phyloP scores from a whole-genome alignment of 148 eudicot genomes.

The Rhododendron williamsianum region DNA sequence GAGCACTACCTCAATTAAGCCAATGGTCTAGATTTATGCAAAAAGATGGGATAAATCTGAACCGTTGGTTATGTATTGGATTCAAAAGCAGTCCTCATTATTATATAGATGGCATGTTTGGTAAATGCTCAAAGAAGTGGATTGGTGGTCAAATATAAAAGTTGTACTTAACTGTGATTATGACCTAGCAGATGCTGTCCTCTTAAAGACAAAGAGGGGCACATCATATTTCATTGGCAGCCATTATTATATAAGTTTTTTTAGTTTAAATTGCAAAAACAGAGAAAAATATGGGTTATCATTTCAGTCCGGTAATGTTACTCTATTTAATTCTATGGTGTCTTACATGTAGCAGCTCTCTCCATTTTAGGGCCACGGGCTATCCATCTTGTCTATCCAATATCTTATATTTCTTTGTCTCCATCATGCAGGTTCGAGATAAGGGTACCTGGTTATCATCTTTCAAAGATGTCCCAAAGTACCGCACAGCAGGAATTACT shows the following conservation, averaged over 20 bases:
- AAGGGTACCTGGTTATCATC: constrained; percentile 81
- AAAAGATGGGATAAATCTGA: no score
- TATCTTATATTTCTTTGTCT: constrained; percentile 8
- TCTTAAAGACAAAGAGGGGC: not conserved
- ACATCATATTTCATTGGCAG: not conserved
- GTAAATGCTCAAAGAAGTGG: not conserved
- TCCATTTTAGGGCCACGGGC: not conserved
- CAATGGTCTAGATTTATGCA: no score
- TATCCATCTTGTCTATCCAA: not conserved
- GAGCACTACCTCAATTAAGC: no score
- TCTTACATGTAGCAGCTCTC: not conserved
- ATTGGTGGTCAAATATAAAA: not conserved
- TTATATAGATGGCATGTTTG: no score
- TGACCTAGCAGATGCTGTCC: not conserved
- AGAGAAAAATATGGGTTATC: not conserved
- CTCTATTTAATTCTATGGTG: not conserved
- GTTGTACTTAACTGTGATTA: not conserved
- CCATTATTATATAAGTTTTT: not conserved
- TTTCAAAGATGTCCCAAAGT: constrained; percentile 56
- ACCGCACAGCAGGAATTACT: constrained; percentile 47
- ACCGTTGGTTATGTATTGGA: no score
- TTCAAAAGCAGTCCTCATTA: no score
- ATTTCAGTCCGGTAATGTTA: not conserved
- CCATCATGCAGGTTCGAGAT: constrained; percentile 71
- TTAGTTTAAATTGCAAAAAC: not conserved